Evolutionary conservation across 1,284 basidiomycete genomes (phyloP).

Genomic region (Termitomyces sp.): DNA sequence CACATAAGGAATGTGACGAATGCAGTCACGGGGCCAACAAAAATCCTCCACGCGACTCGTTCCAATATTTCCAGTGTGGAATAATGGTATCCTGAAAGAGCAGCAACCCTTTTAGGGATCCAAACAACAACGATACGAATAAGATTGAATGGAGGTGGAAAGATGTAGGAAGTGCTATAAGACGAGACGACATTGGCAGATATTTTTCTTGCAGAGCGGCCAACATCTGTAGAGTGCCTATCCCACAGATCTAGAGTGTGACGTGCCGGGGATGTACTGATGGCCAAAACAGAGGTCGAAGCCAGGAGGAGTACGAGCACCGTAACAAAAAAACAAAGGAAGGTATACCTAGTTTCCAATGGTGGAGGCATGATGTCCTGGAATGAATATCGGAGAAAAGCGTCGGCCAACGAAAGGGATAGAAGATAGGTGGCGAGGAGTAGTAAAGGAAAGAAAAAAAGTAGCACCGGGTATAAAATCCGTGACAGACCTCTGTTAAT

Average conservation of each 20-base stretch:
- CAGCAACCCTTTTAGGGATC: conserved; percentile 20
- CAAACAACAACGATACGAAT: conserved; percentile 24
- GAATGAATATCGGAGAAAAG: conserved; percentile 17
- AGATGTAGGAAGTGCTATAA: conserved; percentile 37
- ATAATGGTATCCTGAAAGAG: conserved; percentile 15
- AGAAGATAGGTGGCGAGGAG: conserved; percentile 38
- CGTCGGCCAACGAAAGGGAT: conserved; percentile 36
- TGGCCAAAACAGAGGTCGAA: conserved; percentile 29
- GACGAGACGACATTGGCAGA: conserved; percentile 34
- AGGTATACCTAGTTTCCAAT: conserved; percentile 38
- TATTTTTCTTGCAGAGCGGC: conserved; percentile 37
- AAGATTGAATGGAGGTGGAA: conserved; percentile 50
- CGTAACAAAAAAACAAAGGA: conserved; percentile 32
- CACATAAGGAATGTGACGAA: conserved; percentile 20
- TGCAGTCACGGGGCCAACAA: conserved; percentile 35
- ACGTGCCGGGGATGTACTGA: conserved; percentile 11
- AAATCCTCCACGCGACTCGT: conserved; percentile 36
- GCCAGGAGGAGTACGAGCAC: conserved; percentile 30
- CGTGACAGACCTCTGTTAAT: conserved; percentile 31
- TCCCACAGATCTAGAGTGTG: conserved; percentile 35
- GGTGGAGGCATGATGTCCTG: conserved; percentile 24
- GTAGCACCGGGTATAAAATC: conserved; percentile 34
- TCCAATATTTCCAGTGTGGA: conserved; percentile 20
- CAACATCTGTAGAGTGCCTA: conserved; percentile 38
- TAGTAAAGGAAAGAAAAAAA: conserved; percentile 44